These are phyloP conservation scores for Ammopiptanthus mongolicus DNA, from an alignment of 306 rosid species.

Conservation along the genomic window DNA sequence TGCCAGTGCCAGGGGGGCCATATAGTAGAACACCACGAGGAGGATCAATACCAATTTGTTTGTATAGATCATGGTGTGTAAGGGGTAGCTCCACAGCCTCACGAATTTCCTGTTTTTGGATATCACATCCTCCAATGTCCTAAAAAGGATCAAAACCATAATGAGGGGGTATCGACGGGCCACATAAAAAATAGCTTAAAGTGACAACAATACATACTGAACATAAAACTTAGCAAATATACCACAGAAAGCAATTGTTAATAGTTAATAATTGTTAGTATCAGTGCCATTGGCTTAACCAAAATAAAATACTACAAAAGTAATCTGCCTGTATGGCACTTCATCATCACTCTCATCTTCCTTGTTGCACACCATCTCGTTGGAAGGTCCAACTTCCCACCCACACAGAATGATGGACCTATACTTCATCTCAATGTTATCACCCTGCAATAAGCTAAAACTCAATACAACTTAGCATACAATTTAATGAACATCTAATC, in stretches of 20 bases:
- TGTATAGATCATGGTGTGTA: constrained; percentile 93
- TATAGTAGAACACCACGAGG: constrained; percentile 99
- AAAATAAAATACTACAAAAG: constrained; percentile 17
- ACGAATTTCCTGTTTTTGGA: constrained; percentile 98
- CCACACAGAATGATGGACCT: constrained; percentile 48
- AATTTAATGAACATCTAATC: constrained; percentile 37
- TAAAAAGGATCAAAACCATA: constrained; percentile 14
- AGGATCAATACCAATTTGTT: constrained; percentile 98
- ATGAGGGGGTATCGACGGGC: neutral
- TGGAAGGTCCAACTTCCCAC: constrained; percentile 50
- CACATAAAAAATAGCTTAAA: neutral
- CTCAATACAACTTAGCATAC: constrained; percentile 48
- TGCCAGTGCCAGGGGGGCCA: constrained; percentile 98
- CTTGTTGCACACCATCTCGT: constrained; percentile 42
- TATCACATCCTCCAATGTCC: constrained; percentile 99
- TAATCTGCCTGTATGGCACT: constrained; percentile 37
- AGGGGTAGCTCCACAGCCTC: constrained; percentile 98
- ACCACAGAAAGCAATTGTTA: neutral
- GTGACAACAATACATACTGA: neutral
- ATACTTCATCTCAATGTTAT: constrained; percentile 42
- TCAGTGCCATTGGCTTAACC: neutral
- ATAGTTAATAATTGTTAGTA: neutral
- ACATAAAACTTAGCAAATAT: neutral
- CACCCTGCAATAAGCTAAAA: constrained; percentile 32
- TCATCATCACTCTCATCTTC: constrained; percentile 48